Percentiles rank a stretch among this genome's conserved stretches.
Evolutionary conservation across 768 basidiomycete species (phyloP).

Genomic region (Psilocybe sp.): DNA sequence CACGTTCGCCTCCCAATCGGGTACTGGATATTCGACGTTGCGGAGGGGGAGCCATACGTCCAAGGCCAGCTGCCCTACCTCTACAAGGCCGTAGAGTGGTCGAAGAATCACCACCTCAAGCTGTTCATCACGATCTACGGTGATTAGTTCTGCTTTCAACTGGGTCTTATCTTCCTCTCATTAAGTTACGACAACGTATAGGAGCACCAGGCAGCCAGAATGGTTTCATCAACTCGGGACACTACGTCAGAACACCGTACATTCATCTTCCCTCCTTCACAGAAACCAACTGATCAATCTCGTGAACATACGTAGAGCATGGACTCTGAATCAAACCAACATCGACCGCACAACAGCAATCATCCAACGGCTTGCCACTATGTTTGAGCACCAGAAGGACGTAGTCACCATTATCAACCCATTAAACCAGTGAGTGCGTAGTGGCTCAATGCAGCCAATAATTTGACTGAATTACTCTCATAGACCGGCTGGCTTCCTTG

Average conservation of each 20-base stretch:
- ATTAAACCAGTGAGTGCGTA: conserved; percentile 62
- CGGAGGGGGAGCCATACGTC: conserved; percentile 71
- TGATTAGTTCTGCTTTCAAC: conserved; percentile 4
- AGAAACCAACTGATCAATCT: background rate
- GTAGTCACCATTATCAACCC: conserved; percentile 68
- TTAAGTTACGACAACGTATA: conserved; percentile 3
- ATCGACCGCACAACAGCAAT: conserved; percentile 62
- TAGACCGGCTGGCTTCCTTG: too few relatives aligned
- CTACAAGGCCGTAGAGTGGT: conserved; percentile 64
- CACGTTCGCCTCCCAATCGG: conserved; percentile 84
- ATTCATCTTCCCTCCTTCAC: conserved; percentile 8
- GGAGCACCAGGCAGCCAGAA: conserved; percentile 83
- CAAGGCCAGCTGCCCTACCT: conserved; percentile 73
- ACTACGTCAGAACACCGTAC: conserved; percentile 48
- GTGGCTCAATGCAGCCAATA: background rate
- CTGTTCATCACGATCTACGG: conserved; percentile 77
- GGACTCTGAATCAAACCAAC: conserved; percentile 68
- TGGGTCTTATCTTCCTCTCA: background rate
- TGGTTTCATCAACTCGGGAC: conserved; percentile 83
- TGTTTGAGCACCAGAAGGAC: conserved; percentile 48
- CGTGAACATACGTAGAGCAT: conserved; percentile 31
- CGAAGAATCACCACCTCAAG: conserved; percentile 64
- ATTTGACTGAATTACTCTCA: background rate
- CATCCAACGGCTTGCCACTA: conserved; percentile 57
- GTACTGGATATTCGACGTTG: conserved; percentile 85